A percentile compares a stretch with the other conserved stretches of the same genome.
These are phyloP conservation scores for Mucor saturninus DNA, from an alignment of 371 early-diverging fungal species.

Conservation along the genomic window DNA sequence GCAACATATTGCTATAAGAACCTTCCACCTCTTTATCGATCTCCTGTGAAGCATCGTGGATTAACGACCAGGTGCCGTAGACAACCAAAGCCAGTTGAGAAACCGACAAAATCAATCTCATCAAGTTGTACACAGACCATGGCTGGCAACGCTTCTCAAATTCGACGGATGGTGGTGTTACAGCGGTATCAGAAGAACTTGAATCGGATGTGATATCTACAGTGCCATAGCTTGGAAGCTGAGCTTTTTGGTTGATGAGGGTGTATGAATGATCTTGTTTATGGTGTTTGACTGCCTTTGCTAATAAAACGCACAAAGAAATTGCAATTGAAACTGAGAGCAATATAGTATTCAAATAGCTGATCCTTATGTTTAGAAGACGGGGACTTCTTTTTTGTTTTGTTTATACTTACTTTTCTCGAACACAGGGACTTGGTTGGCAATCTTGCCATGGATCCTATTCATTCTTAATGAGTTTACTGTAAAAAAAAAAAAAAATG, in stretches of 20 bases:
- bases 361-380: not conserved
- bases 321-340: not conserved
- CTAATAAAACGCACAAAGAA: not conserved
- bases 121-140: conserved; percentile 20
- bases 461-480: too few species aligned
- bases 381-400: not conserved
- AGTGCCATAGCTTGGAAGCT: not conserved
- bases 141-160: conserved; percentile 8
- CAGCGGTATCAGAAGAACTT: not conserved
- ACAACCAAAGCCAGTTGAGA: conserved; percentile 14
- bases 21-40: conserved; percentile 9
- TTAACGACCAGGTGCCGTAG: not conserved
- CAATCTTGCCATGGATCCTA: conserved; percentile 18
- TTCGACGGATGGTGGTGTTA: not conserved
- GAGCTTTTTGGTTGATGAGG: not conserved
- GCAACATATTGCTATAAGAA: not conserved
- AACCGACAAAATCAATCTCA: conserved; percentile 5
- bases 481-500: too few species aligned
- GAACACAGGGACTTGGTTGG: conserved; percentile 19
- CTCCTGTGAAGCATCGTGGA: not conserved
- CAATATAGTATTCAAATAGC: not conserved
- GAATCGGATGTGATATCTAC: not conserved
- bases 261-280: not conserved
- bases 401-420: conserved; percentile 20
- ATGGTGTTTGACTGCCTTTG: not conserved